phyloP scores from a whole-genome alignment of 169 alveolate species.

The Eimeria maxima region DNA sequence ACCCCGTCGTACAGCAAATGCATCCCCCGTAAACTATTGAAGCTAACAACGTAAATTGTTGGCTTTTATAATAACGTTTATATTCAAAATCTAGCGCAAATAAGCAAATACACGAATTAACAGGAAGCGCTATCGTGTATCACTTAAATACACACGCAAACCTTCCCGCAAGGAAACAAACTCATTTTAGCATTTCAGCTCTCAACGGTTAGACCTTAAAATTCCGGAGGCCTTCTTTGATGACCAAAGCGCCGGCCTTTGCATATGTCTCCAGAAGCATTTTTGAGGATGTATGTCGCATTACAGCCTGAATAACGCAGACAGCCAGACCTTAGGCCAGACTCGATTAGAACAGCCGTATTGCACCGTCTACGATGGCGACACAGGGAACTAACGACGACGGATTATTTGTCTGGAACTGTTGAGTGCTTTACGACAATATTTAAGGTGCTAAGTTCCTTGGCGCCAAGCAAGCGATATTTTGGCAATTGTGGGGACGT shows the following conservation, averaged over 20 bases:
- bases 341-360: background rate
- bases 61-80: background rate
- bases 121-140: background rate
- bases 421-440: background rate
- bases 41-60: background rate
- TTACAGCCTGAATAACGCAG: constrained; percentile 85
- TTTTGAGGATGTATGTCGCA: constrained; percentile 89
- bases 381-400: background rate
- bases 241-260: constrained; percentile 88
- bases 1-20: background rate
- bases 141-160: background rate
- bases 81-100: background rate
- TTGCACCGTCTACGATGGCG: background rate
- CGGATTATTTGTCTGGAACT: background rate
- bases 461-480: background rate
- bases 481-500: background rate
- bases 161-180: no score
- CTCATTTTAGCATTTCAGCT: background rate
- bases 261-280: constrained; percentile 89
- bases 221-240: constrained; percentile 87
- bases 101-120: background rate
- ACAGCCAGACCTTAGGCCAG: background rate
- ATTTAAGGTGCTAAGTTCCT: background rate
- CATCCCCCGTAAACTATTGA: background rate
- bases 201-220: constrained; percentile 84